Evolutionary conservation across 352 stramenopile genomes (phyloP).

Genomic region (Elongisporangium undulatum): DNA sequence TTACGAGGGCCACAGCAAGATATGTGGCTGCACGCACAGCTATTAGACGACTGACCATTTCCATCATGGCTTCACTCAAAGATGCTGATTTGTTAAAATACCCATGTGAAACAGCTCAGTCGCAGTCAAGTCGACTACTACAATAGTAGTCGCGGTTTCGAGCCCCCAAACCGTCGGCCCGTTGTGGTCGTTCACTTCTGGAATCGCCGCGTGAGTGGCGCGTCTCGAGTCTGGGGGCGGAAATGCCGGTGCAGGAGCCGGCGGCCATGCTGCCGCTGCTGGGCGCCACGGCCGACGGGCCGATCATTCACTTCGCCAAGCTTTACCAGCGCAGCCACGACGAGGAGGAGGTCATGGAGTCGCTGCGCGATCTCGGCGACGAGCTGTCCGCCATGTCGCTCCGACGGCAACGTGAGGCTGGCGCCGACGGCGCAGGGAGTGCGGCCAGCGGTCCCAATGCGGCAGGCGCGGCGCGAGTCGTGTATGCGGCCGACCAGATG

Average conservation of each 20-base stretch:
- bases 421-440: constrained; percentile 1
- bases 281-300: constrained; percentile 4
- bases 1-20: no score
- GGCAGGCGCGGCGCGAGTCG: constrained; percentile 11
- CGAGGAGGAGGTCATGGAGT: constrained; percentile 45
- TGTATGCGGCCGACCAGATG: constrained; percentile 58
- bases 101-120: no score
- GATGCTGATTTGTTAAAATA: no score
- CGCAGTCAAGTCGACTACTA: no score
- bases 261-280: constrained; percentile 15
- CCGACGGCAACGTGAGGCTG: constrained; percentile 25
- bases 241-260: neutral
- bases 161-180: neutral
- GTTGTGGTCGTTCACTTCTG: neutral
- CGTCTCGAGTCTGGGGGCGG: neutral
- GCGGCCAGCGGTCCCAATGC: constrained; percentile 9
- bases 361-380: constrained; percentile 45
- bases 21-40: no score
- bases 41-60: no score
- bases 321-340: constrained; percentile 62
- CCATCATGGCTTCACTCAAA: no score
- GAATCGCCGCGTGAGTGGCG: neutral
- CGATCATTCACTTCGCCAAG: constrained; percentile 49
- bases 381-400: constrained; percentile 46
- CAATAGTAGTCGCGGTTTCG: no score